phyloP scores from a whole-genome alignment of 331 rosid species.

The Stylosanthes scabra region DNA sequence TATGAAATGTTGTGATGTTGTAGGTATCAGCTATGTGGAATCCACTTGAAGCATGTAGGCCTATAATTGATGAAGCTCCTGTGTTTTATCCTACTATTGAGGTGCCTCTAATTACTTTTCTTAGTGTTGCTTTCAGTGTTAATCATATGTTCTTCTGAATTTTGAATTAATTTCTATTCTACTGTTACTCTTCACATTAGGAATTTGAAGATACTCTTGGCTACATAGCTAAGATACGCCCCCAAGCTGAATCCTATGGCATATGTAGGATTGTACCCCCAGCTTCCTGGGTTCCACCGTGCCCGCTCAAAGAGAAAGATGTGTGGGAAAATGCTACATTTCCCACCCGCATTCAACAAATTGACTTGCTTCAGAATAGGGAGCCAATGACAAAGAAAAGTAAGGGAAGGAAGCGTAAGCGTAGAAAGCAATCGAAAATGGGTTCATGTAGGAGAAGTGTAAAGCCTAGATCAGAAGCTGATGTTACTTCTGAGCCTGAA shows the following conservation, averaged over 20 bases:
- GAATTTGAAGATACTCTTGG: constrained; percentile 86
- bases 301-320: constrained; percentile 69
- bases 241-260: constrained; percentile 72
- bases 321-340: constrained; percentile 77
- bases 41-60: constrained; percentile 67
- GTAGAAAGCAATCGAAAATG: constrained; percentile 58
- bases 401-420: constrained; percentile 73
- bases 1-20: constrained; percentile 34
- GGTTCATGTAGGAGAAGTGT: constrained; percentile 46
- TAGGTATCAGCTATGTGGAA: constrained; percentile 77
- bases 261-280: constrained; percentile 95
- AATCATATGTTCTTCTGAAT: neutral
- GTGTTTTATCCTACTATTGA: constrained; percentile 80
- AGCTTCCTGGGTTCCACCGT: constrained; percentile 80
- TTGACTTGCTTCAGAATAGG: constrained; percentile 90
- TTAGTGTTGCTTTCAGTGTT: constrained; percentile 27
- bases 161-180: neutral
- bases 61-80: constrained; percentile 78
- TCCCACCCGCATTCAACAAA: constrained; percentile 77
- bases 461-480: constrained; percentile 58
- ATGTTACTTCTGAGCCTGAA: constrained; percentile 49
- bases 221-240: constrained; percentile 79
- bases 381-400: constrained; percentile 83
- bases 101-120: constrained; percentile 48
- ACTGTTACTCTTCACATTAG: constrained; percentile 42